phyloP scores from a whole-genome alignment of 805 yeast genomes.

The Nakazawaea holstii region DNA sequence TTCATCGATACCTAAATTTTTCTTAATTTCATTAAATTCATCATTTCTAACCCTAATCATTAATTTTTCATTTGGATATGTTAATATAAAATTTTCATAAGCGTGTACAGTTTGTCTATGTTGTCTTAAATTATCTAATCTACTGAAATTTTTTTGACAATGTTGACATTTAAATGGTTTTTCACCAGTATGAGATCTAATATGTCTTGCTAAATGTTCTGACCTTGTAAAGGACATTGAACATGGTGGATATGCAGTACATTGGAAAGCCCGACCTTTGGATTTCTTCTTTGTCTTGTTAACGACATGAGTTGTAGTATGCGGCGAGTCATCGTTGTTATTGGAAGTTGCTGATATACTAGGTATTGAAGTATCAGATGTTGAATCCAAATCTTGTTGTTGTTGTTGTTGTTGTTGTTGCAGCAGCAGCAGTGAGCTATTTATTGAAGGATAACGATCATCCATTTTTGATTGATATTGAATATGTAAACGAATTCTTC shows the following conservation, averaged over 20 bases:
- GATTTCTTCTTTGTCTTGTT: constrained; percentile 29
- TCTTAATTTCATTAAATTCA: constrained; percentile 12
- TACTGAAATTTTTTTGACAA: constrained; percentile 71
- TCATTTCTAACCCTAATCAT: constrained; percentile 22
- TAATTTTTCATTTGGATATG: constrained; percentile 27
- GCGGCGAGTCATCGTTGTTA: neutral
- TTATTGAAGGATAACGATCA: too few relatives aligned
- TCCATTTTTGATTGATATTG: too few relatives aligned
- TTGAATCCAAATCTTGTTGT: neutral
- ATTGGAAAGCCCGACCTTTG: constrained; percentile 70
- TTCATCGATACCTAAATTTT: constrained; percentile 10
- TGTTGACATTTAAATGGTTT: constrained; percentile 86
- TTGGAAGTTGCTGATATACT: neutral
- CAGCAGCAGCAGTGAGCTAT: neutral
- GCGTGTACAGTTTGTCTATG: constrained; percentile 85
- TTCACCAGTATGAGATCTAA: constrained; percentile 92
- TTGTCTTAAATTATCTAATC: constrained; percentile 85
- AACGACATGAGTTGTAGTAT: neutral
- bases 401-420: neutral
- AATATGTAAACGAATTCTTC: too few relatives aligned
- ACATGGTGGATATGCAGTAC: constrained; percentile 84
- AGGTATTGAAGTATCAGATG: neutral
- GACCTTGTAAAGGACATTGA: constrained; percentile 85
- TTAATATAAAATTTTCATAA: constrained; percentile 32
- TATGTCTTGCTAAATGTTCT: constrained; percentile 89